Evolutionary conservation across 2,329 filamentous ascomycete genomes (phyloP).

Genomic region (Seiridium cupressi): DNA sequence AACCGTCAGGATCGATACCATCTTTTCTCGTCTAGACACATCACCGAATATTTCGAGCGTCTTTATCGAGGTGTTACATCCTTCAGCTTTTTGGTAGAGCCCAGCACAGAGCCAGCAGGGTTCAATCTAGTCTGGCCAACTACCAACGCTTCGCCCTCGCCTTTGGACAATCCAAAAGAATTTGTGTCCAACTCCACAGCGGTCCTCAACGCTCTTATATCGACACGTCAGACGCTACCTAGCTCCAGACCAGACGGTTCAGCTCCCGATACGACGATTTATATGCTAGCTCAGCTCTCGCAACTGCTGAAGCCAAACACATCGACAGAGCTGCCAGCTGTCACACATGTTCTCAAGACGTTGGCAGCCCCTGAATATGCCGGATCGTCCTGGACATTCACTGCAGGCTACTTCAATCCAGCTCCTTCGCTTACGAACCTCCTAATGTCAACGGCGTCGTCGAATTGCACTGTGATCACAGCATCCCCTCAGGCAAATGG

Average conservation of each 20-base stretch:
- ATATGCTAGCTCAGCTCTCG: constrained; percentile 84
- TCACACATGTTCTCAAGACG: constrained; percentile 70
- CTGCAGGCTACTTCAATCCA: constrained; percentile 98
- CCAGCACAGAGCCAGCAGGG: constrained; percentile 52
- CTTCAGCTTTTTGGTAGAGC: constrained; percentile 78
- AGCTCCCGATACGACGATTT: constrained; percentile 68
- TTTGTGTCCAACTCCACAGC: constrained; percentile 71
- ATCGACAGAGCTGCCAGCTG: constrained; percentile 84
- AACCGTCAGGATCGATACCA: constrained; percentile 95
- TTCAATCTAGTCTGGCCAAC: constrained; percentile 72
- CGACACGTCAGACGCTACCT: constrained; percentile 38
- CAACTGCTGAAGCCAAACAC: constrained; percentile 75
- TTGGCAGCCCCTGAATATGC: constrained; percentile 63
- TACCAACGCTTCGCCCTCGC: constrained; percentile 72
- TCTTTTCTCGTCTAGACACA: constrained; percentile 73
- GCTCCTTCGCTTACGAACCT: constrained; percentile 79
- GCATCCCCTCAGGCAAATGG: constrained; percentile 93
- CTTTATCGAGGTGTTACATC: constrained; percentile 76
- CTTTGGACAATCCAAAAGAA: constrained; percentile 64
- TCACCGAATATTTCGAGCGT: constrained; percentile 78
- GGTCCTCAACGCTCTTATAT: constrained; percentile 65
- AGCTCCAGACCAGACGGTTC: constrained; percentile 19
- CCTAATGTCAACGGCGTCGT: constrained; percentile 70
- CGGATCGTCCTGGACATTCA: constrained; percentile 87
- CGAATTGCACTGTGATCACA: constrained; percentile 79